phyloP scores from a whole-genome alignment of 1,139 yeast genomes.

The Martiniozyma asiatica region DNA sequence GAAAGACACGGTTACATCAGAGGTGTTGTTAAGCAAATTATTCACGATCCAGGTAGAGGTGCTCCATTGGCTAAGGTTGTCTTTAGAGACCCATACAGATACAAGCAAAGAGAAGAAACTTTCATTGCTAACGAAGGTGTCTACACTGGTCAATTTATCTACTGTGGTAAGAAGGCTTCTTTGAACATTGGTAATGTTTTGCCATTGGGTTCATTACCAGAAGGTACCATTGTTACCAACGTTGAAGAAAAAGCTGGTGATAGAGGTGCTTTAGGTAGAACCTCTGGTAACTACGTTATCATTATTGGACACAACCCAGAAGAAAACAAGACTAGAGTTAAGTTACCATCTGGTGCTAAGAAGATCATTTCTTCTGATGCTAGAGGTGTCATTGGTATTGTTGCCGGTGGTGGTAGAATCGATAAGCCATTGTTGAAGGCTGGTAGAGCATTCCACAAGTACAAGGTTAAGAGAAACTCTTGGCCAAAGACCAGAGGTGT shows the following conservation, averaged over 20 bases:
- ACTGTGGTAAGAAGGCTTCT: constrained; percentile 98
- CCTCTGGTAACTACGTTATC: constrained; percentile 98
- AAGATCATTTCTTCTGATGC: constrained; percentile 90
- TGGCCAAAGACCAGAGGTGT: constrained; percentile 99
- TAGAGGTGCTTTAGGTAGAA: constrained; percentile 99
- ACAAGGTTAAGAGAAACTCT: constrained; percentile 97
- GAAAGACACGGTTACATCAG: constrained; percentile 99
- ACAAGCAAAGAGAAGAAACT: constrained; percentile 95
- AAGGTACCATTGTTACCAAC: constrained; percentile 97
- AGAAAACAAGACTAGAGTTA: constrained; percentile 97
- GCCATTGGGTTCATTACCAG: constrained; percentile 96
- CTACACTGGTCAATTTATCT: constrained; percentile 97
- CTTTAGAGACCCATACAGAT: constrained; percentile 99
- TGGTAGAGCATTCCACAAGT: constrained; percentile 99
- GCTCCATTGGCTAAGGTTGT: constrained; percentile 99
- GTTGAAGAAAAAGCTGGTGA: constrained; percentile 99
- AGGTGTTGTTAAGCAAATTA: constrained; percentile 96
- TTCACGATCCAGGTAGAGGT: constrained; percentile 99
- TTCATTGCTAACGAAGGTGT: constrained; percentile 99
- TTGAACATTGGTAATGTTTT: constrained; percentile 95
- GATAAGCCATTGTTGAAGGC: constrained; percentile 99
- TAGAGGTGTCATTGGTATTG: constrained; percentile 99
- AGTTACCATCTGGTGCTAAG: constrained; percentile 98
- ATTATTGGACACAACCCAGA: constrained; percentile 99
- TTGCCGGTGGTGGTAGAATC: constrained; percentile 99